Percentiles rank a stretch among this genome's conserved stretches.
Conservation (phyloP, 352 stramenopile species). For the Globisporangium sylvaticum region DNA sequence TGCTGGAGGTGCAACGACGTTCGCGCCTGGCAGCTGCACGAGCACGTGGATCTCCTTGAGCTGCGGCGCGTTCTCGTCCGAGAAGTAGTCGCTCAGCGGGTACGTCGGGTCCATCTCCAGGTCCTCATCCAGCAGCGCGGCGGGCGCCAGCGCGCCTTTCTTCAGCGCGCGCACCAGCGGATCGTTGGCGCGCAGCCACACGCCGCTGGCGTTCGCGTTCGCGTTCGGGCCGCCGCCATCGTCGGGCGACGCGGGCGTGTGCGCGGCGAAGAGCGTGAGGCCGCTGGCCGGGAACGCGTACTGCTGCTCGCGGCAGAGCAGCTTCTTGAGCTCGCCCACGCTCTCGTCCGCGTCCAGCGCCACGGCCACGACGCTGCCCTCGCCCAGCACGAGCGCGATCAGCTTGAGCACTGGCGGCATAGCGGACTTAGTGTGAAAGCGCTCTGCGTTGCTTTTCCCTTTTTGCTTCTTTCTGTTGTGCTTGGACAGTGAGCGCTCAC, state of each 20-base stretch:
- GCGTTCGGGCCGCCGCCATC: neutral
- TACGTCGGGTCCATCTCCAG: constrained; percentile 16
- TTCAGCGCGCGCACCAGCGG: constrained; percentile 4
- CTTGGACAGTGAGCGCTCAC: neutral
- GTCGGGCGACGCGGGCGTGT: neutral
- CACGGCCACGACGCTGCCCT: constrained; percentile 11
- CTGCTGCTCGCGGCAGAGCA: constrained; percentile 11
- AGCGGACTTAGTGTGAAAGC: constrained; percentile 5
- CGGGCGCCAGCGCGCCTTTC: constrained; percentile 1
- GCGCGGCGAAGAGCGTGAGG: constrained; percentile 9
- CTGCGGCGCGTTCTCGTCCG: constrained; percentile 1
- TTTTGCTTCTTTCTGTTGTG: neutral
- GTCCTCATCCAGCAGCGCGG: constrained; percentile 1
- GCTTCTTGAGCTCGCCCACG: constrained; percentile 12
- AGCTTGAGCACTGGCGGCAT: constrained; percentile 7
- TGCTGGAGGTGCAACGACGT: neutral
- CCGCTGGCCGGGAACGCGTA: constrained; percentile 10
- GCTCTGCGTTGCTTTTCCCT: neutral
- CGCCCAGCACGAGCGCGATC: constrained; percentile 7
- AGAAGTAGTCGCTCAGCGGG: constrained; percentile 16
- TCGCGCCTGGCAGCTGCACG: neutral
- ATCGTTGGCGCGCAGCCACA: constrained; percentile 9
- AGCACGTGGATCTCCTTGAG: neutral
- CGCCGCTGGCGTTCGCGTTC: neutral
- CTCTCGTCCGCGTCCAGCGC: constrained; percentile 9